Percentiles rank a stretch among this genome's conserved stretches.
phyloP scores from a whole-genome alignment of 306 rosid genomes.

The Delonix regia region DNA sequence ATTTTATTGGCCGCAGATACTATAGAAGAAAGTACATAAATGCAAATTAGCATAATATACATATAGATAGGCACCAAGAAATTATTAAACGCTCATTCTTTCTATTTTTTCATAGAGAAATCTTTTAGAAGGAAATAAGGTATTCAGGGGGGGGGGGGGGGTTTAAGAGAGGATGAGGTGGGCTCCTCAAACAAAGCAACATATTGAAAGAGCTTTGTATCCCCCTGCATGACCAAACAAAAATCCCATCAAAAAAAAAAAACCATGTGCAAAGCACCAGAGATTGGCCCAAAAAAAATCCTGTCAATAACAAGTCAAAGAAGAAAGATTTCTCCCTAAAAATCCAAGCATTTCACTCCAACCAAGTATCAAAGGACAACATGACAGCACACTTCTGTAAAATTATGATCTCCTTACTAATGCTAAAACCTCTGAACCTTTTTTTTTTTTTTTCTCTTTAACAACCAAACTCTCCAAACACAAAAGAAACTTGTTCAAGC shows the following conservation, averaged over 20 bases:
- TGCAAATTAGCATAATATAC: background rate
- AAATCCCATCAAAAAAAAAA: background rate
- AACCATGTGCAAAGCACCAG: background rate
- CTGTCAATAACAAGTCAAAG: background rate
- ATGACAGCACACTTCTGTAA: background rate
- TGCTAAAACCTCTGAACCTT: background rate
- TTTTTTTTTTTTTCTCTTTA: background rate
- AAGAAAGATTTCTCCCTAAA: background rate
- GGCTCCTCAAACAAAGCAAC: background rate
- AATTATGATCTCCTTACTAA: slow-evolving; percentile 1
- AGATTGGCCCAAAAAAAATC: background rate
- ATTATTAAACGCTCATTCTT: background rate
- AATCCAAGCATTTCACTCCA: slow-evolving; percentile 15
- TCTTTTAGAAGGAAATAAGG: background rate
- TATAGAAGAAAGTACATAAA: background rate
- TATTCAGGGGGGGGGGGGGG: too few species aligned
- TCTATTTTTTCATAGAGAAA: background rate
- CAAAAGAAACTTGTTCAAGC: background rate
- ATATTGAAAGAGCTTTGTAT: background rate
- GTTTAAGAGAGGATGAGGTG: too few species aligned
- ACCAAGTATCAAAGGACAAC: background rate
- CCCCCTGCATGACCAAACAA: background rate
- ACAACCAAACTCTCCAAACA: background rate
- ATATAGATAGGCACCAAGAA: slow-evolving; percentile 4
- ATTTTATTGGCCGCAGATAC: background rate